These are phyloP conservation scores for Tuber umbilicatum DNA, from an alignment of 495 filamentous ascomycete species.

Conservation along the genomic window DNA sequence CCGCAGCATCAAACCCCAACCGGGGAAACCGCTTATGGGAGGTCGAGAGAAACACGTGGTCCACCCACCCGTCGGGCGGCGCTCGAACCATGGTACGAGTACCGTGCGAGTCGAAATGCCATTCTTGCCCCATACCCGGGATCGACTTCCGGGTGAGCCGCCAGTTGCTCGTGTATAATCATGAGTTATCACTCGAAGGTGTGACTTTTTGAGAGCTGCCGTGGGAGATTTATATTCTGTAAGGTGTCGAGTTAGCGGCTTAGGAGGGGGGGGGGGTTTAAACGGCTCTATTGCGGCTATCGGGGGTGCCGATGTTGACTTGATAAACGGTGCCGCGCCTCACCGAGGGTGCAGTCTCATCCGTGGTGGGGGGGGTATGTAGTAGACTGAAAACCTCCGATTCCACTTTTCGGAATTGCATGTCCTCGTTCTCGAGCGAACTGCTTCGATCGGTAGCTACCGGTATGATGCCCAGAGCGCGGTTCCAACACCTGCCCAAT, in stretches of 20 bases:
- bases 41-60: not conserved
- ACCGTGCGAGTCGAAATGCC: not conserved
- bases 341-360: too few relatives aligned
- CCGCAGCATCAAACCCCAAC: not conserved
- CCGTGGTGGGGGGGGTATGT: not conserved
- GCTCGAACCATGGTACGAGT: not conserved
- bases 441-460: not conserved
- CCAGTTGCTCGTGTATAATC: not conserved
- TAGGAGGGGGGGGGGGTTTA: not conserved
- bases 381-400: not conserved
- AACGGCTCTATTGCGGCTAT: too few relatives aligned
- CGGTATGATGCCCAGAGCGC: not conserved
- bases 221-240: not conserved
- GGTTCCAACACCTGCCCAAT: not conserved
- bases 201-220: not conserved
- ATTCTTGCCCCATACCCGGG: not conserved
- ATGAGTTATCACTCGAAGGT: not conserved
- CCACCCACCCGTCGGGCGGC: not conserved
- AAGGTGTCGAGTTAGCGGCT: not conserved
- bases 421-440: not conserved
- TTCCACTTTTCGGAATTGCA: not conserved
- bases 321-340: too few relatives aligned
- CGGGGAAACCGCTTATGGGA: not conserved
- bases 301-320: too few relatives aligned
- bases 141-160: not conserved